These are phyloP conservation scores for Striga asiatica DNA, from an alignment of 257 asterid genomes.

Conservation along the genomic window DNA sequence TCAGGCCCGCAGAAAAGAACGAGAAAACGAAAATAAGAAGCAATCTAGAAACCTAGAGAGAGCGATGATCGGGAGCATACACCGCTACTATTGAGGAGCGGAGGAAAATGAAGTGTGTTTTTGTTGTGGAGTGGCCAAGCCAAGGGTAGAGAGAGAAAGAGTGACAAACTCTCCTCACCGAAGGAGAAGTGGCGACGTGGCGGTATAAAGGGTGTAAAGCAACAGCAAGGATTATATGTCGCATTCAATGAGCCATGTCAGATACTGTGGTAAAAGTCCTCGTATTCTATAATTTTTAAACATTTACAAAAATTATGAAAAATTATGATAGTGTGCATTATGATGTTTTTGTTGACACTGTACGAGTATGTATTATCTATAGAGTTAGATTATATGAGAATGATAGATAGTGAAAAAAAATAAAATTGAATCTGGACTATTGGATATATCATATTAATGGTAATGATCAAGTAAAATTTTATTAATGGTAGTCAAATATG, in stretches of 20 bases:
- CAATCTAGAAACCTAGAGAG: conserved; percentile 36
- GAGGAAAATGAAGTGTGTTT: conserved; percentile 18
- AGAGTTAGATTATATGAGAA: too few relatives aligned
- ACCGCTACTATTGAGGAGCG: conserved; percentile 21
- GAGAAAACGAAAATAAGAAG: not conserved
- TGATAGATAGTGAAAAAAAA: too few relatives aligned
- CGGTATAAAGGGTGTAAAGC: conserved; percentile 14
- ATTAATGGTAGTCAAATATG: too few relatives aligned
- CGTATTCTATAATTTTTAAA: too few relatives aligned
- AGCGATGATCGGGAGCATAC: conserved; percentile 1
- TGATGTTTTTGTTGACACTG: too few relatives aligned
- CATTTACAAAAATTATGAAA: too few relatives aligned
- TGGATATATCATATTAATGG: too few relatives aligned
- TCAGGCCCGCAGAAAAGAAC: not conserved
- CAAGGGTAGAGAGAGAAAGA: conserved; percentile 11
- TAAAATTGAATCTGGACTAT: too few relatives aligned
- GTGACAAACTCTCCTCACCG: conserved; percentile 16
- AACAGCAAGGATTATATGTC: not conserved
- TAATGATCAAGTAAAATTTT: too few relatives aligned
- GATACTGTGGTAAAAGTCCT: too few relatives aligned
- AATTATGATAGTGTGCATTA: too few relatives aligned
- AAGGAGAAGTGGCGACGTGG: conserved; percentile 27
- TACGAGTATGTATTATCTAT: too few relatives aligned
- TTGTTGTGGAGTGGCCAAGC: conserved; percentile 29
- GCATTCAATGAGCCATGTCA: conserved; percentile 2